Evolutionary conservation across 345 rosid genomes (phyloP).

Genomic region (Gossypium sturtianum): DNA sequence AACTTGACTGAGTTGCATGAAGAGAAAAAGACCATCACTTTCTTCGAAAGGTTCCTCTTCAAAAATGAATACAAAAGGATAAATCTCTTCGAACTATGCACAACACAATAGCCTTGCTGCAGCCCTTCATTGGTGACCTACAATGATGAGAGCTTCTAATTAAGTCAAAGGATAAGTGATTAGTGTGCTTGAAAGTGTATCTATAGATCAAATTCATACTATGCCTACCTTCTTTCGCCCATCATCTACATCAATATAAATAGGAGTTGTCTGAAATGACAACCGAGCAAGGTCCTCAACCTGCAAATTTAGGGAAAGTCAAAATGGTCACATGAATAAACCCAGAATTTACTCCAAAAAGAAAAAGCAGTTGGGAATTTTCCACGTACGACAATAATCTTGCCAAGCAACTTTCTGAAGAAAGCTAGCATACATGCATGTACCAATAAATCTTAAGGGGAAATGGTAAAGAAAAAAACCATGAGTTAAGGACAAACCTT

Average conservation of each 20-base stretch:
- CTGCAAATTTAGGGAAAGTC: conserved; percentile 31
- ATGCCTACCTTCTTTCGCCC: conserved; percentile 76
- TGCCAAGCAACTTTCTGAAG: not conserved
- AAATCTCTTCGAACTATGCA: conserved; percentile 79
- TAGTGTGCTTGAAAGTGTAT: not conserved
- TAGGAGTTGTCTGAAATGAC: conserved; percentile 76
- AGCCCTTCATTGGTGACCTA: conserved; percentile 97
- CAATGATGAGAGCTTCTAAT: conserved; percentile 9
- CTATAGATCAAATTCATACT: not conserved
- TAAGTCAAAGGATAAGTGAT: not conserved
- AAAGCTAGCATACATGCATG: not conserved
- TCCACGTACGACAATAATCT: not conserved
- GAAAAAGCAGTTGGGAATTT: not conserved
- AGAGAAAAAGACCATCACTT: conserved; percentile 98
- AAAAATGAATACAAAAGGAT: conserved; percentile 78
- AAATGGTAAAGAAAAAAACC: not conserved
- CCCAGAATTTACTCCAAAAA: not conserved
- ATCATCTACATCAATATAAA: conserved; percentile 89
- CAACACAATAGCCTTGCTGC: conserved; percentile 93
- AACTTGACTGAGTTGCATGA: conserved; percentile 92
- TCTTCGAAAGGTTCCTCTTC: conserved; percentile 82
- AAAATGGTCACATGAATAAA: not conserved
- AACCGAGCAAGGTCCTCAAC: conserved; percentile 97
- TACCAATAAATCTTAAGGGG: not conserved
- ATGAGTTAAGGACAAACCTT: conserved; percentile 46